phyloP scores from a whole-genome alignment of 257 asterid genomes.

The Plantago elongata region DNA sequence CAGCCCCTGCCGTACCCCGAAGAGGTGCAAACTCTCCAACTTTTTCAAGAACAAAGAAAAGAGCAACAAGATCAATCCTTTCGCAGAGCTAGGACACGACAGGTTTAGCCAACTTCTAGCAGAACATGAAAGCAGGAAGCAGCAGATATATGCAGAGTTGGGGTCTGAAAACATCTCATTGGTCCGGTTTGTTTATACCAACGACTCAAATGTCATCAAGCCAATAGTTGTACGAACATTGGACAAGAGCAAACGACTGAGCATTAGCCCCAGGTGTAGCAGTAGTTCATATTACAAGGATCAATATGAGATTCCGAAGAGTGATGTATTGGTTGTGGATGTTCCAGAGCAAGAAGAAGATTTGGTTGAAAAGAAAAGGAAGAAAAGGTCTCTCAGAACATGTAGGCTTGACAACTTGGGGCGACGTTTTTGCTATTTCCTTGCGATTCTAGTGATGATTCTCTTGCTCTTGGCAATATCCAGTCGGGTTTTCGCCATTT shows the following conservation, averaged over 20 bases:
- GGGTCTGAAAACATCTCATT: constrained; percentile 49
- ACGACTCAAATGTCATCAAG: constrained; percentile 31
- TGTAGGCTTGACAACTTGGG: no score
- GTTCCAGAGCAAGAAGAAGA: no score
- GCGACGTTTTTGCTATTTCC: no score
- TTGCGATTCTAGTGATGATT: no score
- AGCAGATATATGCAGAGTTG: constrained; percentile 37
- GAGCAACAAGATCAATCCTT: constrained; percentile 42
- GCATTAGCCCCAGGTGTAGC: background rate
- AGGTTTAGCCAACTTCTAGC: constrained; percentile 51
- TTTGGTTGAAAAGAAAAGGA: no score
- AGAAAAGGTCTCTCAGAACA: no score
- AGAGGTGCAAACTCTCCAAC: constrained; percentile 30
- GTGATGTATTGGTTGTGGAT: no score
- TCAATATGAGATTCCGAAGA: no score
- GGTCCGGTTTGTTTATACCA: constrained; percentile 49
- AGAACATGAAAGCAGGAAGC: constrained; percentile 42
- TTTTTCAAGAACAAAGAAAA: constrained; percentile 34
- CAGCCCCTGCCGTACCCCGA: constrained; percentile 54
- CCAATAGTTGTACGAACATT: constrained; percentile 42
- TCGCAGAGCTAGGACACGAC: constrained; percentile 43
- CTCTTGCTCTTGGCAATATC: no score
- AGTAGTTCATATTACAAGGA: no score
- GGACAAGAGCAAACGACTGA: constrained; percentile 4
- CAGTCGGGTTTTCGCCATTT: no score